Percentiles rank a stretch among this genome's conserved stretches.
Evolutionary conservation across 352 stramenopile genomes (phyloP).

Genomic region (Hyaloperonospora arabidopsidis): DNA sequence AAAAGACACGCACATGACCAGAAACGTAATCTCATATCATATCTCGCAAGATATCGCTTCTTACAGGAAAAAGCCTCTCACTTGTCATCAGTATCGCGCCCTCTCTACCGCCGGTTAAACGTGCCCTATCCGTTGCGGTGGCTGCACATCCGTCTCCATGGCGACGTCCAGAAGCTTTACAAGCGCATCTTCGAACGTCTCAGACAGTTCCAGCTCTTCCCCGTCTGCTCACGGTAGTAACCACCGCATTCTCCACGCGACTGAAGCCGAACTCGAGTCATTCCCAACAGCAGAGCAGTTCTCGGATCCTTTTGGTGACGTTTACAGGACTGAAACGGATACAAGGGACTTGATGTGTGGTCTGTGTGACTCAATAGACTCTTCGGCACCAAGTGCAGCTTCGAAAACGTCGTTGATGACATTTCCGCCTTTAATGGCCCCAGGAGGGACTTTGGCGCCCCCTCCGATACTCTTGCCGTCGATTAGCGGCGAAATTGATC

Average conservation of each 20-base stretch:
- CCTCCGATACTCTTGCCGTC: conserved; percentile 17
- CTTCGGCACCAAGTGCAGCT: not conserved
- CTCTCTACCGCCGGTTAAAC: no score
- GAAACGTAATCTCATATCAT: no score
- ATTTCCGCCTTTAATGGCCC: conserved; percentile 32
- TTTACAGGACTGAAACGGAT: conserved; percentile 26
- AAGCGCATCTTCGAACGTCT: not conserved
- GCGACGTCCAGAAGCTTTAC: conserved; percentile 16
- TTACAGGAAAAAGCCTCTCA: no score
- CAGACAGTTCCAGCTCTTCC: not conserved
- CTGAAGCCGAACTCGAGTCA: conserved; percentile 32
- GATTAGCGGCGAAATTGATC: conserved; percentile 28
- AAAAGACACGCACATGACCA: no score
- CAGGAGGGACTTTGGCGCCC: conserved; percentile 13
- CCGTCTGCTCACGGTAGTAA: not conserved
- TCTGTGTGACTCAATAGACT: not conserved
- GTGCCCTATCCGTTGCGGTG: not conserved
- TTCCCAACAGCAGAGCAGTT: conserved; percentile 32
- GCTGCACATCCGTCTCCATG: conserved; percentile 12
- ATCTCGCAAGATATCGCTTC: no score
- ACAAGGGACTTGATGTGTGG: conserved; percentile 14
- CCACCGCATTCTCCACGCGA: conserved; percentile 3
- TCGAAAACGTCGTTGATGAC: conserved; percentile 22
- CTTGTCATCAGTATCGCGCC: no score
- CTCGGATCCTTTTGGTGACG: conserved; percentile 34